phyloP scores from a whole-genome alignment of 169 alveolate genomes.

The Plasmodium yoelii region DNA sequence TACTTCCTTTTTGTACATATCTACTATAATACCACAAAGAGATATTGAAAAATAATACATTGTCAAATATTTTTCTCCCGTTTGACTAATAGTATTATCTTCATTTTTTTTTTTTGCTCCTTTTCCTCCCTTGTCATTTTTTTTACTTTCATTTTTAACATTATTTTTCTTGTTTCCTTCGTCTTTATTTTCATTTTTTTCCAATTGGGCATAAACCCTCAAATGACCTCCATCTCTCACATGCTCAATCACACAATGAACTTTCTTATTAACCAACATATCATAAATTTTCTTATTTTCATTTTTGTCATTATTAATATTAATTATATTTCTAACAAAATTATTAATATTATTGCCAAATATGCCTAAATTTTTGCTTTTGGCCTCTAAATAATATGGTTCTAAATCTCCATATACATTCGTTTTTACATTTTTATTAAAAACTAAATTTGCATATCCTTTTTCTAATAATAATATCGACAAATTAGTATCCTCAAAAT shows the following conservation, averaged over 20 bases:
- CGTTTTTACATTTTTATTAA: conserved; percentile 55
- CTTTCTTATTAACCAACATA: conserved; percentile 17
- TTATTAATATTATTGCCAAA: conserved; percentile 55
- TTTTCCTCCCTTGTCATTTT: conserved; percentile 8
- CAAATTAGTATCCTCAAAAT: conserved; percentile 48
- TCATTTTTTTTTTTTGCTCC: not conserved
- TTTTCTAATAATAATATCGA: conserved; percentile 29
- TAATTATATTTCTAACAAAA: conserved; percentile 47
- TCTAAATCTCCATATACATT: conserved; percentile 62
- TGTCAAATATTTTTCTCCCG: conserved; percentile 29
- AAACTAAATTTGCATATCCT: conserved; percentile 62
- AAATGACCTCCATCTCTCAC: conserved; percentile 67
- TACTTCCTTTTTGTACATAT: conserved; percentile 74
- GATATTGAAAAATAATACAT: conserved; percentile 71
- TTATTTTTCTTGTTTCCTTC: not conserved
- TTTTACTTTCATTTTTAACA: not conserved
- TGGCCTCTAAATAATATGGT: conserved; percentile 35
- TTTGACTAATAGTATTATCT: not conserved
- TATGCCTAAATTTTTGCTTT: conserved; percentile 52
- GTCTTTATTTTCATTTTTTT: conserved; percentile 3
- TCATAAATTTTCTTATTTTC: conserved; percentile 46
- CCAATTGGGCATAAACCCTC: conserved; percentile 58
- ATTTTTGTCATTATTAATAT: conserved; percentile 62
- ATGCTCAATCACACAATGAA: conserved; percentile 62
- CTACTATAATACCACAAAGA: conserved; percentile 64